phyloP scores from a whole-genome alignment of 2,329 filamentous ascomycete genomes.

The Exophiala sp. region DNA sequence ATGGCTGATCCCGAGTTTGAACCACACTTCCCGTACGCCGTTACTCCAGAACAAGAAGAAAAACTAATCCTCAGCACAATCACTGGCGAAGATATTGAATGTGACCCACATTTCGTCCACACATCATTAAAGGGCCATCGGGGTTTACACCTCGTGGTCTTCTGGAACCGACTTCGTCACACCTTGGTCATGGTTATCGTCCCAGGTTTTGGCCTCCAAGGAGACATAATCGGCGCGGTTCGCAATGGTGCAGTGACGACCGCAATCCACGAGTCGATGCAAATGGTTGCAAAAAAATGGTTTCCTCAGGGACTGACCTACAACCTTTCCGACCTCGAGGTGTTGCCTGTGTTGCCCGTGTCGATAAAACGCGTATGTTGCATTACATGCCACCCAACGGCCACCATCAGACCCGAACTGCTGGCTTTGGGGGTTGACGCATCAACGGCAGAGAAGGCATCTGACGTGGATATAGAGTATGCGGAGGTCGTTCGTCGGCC shows the following conservation, averaged over 20 bases:
- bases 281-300: background rate
- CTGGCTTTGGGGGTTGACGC: background rate
- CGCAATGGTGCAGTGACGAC: slow-evolving; percentile 3
- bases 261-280: background rate
- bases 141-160: background rate
- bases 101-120: background rate
- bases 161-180: background rate
- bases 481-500: background rate
- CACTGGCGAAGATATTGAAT: background rate
- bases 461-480: background rate
- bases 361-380: background rate
- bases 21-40: background rate
- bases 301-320: slow-evolving; percentile 1
- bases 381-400: background rate
- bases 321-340: slow-evolving; percentile 3
- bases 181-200: slow-evolving; percentile 2
- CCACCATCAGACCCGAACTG: background rate
- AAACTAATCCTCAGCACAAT: background rate
- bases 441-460: background rate
- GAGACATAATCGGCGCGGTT: background rate
- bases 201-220: background rate
- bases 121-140: background rate
- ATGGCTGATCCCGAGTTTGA: background rate
- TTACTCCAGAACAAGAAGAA: background rate
- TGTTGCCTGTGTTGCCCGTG: background rate